Evolutionary conservation across 331 rosid genomes (phyloP), one percentile per base, ranked within the genome.

Genomic region (Erythrophleum ivorense): DNA sequence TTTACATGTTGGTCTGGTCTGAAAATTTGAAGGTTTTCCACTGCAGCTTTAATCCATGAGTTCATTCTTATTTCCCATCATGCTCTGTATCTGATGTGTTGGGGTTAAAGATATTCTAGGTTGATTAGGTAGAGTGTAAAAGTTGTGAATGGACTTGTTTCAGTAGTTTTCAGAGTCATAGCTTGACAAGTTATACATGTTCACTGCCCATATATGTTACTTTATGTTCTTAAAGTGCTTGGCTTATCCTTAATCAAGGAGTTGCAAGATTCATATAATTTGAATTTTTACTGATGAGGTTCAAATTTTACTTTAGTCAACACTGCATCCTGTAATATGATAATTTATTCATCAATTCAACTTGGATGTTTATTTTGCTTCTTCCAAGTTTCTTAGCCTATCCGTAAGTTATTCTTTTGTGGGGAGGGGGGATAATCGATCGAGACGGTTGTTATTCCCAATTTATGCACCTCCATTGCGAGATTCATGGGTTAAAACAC

Each of bases 121-220:
- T 31, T 50, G 21, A 36, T 60, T 77, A 50, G 69, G 46, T 63
- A n/a, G 31, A 50, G 75, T 60, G 53, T 71, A 49, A 33, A 50
- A 43, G 53, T 77, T 45, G 34, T 78, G 78, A 85, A 78, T 74
- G 43, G 31, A 31, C 12, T 75, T 70, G 55, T 49, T n/a, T 84
- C 12, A 52, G 58, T 60, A 69, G 52, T 49, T 54, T 52, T 54
- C 41, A 31, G 12, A 65, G 59, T 60, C 53, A 55, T 67, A 33
- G 73, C 40, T 24, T 67, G 21, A 11, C 74, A 11, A 73, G 72
- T 62, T 33, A 21, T 62, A 6, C 21, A n/a, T 53, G 48, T 67
- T 77, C 70, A 11, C 49, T 81, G 57, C 33, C 12, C 43, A n/a
- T 74, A 2, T 19, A 38, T 55, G 55, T 3, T 75, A 46, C 15